Evolutionary conservation across 169 alveolate genomes (phyloP).

Genomic region (Plasmodium fragile): DNA sequence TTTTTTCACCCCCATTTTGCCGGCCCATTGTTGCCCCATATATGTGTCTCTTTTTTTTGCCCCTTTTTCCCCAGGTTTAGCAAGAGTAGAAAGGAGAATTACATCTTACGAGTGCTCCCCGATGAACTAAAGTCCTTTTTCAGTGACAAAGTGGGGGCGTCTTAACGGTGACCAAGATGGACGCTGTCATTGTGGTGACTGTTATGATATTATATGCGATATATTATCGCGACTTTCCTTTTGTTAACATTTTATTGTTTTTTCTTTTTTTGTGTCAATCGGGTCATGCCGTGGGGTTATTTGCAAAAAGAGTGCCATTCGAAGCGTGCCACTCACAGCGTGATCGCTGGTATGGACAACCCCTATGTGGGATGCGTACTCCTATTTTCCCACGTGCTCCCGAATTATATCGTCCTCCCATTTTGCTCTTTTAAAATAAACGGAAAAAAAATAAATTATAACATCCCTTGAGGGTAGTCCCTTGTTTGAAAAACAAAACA

Average conservation of each 20-base stretch:
- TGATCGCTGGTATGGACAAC: not conserved
- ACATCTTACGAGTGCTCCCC: conserved; percentile 48
- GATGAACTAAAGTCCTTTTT: conserved; percentile 25
- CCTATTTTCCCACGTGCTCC: not conserved
- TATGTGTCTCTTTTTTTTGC: not conserved
- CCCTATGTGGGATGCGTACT: not conserved
- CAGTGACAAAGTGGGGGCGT: not conserved
- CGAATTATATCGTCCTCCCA: not conserved
- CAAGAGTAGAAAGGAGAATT: conserved; percentile 66
- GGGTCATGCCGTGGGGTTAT: not conserved
- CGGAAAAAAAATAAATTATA: not conserved
- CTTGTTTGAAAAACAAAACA: not conserved
- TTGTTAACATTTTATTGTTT: not conserved
- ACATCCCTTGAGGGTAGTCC: not conserved
- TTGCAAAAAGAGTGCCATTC: not conserved
- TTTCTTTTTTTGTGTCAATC: not conserved
- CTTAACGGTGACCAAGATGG: not conserved
- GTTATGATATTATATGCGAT: not conserved
- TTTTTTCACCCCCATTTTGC: not conserved
- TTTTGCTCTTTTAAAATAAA: not conserved
- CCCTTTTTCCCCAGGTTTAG: conserved; percentile 26
- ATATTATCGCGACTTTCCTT: not conserved
- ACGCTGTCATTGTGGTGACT: not conserved
- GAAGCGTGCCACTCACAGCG: not conserved
- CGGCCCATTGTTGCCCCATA: not conserved